Percentiles rank a stretch among this genome's conserved stretches.
Conservation (phyloP, 306 rosid genomes). For the Lathyrus aphaca region DNA sequence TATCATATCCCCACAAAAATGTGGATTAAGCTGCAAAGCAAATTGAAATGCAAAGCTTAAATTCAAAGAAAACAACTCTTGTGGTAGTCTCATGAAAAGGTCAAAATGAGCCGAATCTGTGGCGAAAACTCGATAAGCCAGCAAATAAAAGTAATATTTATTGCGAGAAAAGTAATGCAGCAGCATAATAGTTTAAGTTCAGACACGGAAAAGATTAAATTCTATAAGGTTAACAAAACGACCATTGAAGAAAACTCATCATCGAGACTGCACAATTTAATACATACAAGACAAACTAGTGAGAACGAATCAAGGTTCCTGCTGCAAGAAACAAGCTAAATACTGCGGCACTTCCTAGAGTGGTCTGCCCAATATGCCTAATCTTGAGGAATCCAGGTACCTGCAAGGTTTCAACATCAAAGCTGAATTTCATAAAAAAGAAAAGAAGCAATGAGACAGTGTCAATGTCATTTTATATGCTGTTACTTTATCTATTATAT, state of each 20-base stretch:
- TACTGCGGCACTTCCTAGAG: slow-evolving; percentile 55
- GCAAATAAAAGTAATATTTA: not conserved
- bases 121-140: not conserved
- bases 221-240: not conserved
- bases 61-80: not conserved
- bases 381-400: slow-evolving; percentile 55
- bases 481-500: not conserved
- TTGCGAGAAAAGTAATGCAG: not conserved
- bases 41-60: not conserved
- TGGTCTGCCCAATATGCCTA: slow-evolving; percentile 56
- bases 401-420: slow-evolving; percentile 48
- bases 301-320: slow-evolving; percentile 56
- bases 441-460: not conserved
- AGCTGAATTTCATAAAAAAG: not conserved
- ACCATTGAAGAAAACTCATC: slow-evolving; percentile 12
- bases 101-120: not conserved
- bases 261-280: slow-evolving; percentile 31
- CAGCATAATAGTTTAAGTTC: not conserved
- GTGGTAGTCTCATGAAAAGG: not conserved
- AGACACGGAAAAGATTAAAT: slow-evolving; percentile 12
- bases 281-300: slow-evolving; percentile 31
- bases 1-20: no score
- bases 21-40: no score
- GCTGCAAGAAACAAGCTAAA: slow-evolving; percentile 59
- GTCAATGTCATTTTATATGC: not conserved